Base-by-base conservation (phyloP, 208 protist genomes). In the Vickermania ingenoplastis region DNA sequence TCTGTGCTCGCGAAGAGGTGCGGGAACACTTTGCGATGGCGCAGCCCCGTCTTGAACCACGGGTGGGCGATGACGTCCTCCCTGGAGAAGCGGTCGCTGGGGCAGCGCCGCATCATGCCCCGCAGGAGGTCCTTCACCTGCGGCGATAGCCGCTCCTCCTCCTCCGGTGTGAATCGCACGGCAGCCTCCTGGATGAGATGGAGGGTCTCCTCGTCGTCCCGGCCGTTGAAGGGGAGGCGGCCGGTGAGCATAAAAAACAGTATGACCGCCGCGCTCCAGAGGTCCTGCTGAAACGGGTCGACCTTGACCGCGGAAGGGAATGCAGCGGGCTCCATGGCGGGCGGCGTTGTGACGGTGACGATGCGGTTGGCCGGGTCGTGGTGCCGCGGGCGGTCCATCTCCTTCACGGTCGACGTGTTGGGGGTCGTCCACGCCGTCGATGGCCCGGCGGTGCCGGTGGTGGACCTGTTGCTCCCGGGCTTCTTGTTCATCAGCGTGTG, bases 201-300 rank as follows among this genome's bases (percentile, higher is more conserved):
- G 45, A 97, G 74, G 7, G 89, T 98, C 31, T 97, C 95, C 61
- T 98, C 97, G 53, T 99, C 85, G 59, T 87, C 78, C 22, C 81
- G 77, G 29, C 83, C 89, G 51, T 91, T 96, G 62, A 99, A 99
- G 17, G 98, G 98, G 2, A 99, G 81, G 11, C 83, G 79, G 2
- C 97, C 98, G 7, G 92, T 96, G 21, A 99, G 79, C 86, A 97
- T 94, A 45, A 97, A 92, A 61, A 87, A 96, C n/a, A 97, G 76
- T 66, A 97, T 94, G 25, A 97, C 82, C 2, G 88, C 89, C 13
- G 84, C 82, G 53, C 83, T 89, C 90, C 92, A 97, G 13, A 96
- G 57, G 61, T 97, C 92, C 73, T 95, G 67, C 83, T 92, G 65
- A 79, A 84, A 89, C 61, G 91, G 55, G 51, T 91, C 75, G 1